phyloP scores from a whole-genome alignment of 768 basidiomycete species.

The Tylopilus sp. region DNA sequence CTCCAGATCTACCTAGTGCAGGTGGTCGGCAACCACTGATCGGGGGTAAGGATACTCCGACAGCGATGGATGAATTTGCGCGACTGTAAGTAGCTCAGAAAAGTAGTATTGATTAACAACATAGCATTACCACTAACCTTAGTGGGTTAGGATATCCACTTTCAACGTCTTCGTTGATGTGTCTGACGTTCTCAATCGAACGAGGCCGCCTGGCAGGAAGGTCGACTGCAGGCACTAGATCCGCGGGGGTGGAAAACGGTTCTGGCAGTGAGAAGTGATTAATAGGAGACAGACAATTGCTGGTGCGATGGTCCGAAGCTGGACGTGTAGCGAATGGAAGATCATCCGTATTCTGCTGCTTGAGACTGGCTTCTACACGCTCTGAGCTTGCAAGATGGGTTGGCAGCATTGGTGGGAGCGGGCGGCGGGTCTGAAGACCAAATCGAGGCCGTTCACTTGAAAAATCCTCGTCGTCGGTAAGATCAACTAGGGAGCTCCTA shows the following conservation, averaged over 20 bases:
- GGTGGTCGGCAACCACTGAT: constrained; percentile 2
- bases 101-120: neutral
- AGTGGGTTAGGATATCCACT: neutral
- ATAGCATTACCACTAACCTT: constrained; percentile 8
- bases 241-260: constrained; percentile 2
- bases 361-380: neutral
- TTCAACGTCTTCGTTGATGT: constrained; percentile 2
- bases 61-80: neutral
- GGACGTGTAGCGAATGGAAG: neutral
- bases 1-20: neutral
- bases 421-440: neutral
- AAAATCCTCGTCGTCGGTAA: neutral
- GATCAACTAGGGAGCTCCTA: neutral
- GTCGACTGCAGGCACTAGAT: neutral
- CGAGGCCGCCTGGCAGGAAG: neutral
- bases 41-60: constrained; percentile 14
- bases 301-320: neutral
- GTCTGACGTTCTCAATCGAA: neutral
- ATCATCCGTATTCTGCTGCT: neutral
- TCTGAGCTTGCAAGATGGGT: neutral
- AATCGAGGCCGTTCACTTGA: neutral
- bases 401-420: neutral
- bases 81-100: constrained; percentile 12
- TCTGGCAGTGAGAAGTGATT: constrained; percentile 10
- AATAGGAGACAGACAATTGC: constrained; percentile 18